These are phyloP conservation scores for Fusarium napiforme DNA, from an alignment of 2,329 filamentous ascomycete species.

Conservation along the genomic window DNA sequence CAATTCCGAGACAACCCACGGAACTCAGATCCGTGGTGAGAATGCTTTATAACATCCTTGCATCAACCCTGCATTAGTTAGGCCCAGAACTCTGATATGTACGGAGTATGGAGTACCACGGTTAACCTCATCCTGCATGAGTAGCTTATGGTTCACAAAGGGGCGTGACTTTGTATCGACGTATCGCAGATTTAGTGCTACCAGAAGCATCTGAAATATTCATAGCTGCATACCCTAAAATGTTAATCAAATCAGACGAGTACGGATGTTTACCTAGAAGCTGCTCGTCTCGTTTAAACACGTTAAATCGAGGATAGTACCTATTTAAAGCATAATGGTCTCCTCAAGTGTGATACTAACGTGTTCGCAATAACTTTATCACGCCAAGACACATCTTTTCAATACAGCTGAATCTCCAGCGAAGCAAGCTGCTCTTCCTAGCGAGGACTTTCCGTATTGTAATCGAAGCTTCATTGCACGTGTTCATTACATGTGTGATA, in stretches of 20 bases:
- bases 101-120: neutral
- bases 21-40: slow-evolving; percentile 5
- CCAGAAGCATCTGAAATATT: slow-evolving; percentile 14
- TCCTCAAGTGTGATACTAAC: neutral
- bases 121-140: neutral
- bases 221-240: neutral
- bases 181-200: slow-evolving; percentile 18
- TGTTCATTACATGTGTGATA: neutral
- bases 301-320: neutral
- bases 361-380: no score
- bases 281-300: slow-evolving; percentile 3
- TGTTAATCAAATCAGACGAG: neutral
- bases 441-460: no score
- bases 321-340: neutral
- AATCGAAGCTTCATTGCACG: neutral
- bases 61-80: slow-evolving; percentile 24
- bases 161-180: neutral
- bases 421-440: neutral
- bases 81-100: slow-evolving; percentile 2
- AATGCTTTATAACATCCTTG: slow-evolving; percentile 31
- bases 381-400: neutral
- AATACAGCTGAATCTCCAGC: neutral
- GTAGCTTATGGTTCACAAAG: slow-evolving; percentile 10
- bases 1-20: slow-evolving; percentile 17
- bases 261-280: neutral